These are phyloP conservation scores for Fusarium nelsonii DNA, from an alignment of 2,329 filamentous ascomycete species.

Conservation along the genomic window DNA sequence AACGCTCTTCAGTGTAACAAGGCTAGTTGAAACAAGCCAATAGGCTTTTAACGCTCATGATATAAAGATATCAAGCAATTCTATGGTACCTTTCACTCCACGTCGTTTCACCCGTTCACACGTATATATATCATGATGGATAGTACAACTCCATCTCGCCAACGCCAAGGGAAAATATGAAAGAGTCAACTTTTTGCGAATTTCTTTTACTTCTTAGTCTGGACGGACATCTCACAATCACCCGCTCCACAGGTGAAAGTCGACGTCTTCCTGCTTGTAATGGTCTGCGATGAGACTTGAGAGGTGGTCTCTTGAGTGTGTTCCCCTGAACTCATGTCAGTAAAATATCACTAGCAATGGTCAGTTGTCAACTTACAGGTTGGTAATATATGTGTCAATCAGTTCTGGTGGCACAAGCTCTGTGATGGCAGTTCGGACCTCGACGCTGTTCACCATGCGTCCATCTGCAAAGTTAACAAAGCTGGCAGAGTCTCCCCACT, in stretches of 20 bases:
- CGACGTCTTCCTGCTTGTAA: constrained; percentile 79
- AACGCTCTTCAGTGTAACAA: background rate
- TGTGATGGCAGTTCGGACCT: constrained; percentile 82
- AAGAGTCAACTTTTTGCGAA: constrained; percentile 31
- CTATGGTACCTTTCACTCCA: constrained; percentile 31
- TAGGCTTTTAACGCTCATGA: constrained; percentile 13
- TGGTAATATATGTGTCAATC: constrained; percentile 87
- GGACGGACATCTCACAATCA: constrained; percentile 29
- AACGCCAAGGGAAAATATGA: constrained; percentile 32
- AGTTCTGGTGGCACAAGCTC: constrained; percentile 84
- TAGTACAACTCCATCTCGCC: constrained; percentile 28
- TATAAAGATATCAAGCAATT: constrained; percentile 24
- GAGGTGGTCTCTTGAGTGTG: constrained; percentile 77
- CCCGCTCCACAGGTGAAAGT: constrained; percentile 63
- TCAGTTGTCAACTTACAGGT: constrained; percentile 62
- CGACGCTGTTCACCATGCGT: constrained; percentile 79
- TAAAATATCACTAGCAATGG: constrained; percentile 1
- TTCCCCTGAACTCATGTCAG: constrained; percentile 61
- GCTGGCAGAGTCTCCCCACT: constrained; percentile 84
- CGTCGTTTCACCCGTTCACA: constrained; percentile 25
- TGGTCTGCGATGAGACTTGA: constrained; percentile 80
- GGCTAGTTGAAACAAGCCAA: constrained; percentile 5
- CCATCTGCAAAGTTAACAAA: constrained; percentile 85
- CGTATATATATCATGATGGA: constrained; percentile 14
- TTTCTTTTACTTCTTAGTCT: constrained; percentile 28